Percentiles rank a stretch among this genome's conserved stretches.
These are phyloP conservation scores for Parasitella parasitica DNA, from an alignment of 371 early-diverging fungal species.

Conservation along the genomic window DNA sequence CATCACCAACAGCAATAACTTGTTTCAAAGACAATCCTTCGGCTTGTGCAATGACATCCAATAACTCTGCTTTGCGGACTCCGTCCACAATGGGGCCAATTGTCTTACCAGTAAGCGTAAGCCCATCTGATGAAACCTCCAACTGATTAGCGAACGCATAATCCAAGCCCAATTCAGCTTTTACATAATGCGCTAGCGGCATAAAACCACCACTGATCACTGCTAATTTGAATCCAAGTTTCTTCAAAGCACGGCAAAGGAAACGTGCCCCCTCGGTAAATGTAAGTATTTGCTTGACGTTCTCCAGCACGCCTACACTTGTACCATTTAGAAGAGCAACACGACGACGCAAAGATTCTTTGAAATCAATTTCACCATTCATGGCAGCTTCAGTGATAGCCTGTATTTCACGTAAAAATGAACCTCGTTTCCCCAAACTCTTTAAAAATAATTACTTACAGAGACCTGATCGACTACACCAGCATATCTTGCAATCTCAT, in stretches of 20 bases:
- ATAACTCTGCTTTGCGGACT: constrained; percentile 88
- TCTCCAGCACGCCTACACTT: constrained; percentile 76
- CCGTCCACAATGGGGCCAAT: constrained; percentile 90
- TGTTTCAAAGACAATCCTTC: constrained; percentile 83
- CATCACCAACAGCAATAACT: constrained; percentile 99
- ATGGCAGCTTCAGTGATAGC: constrained; percentile 94
- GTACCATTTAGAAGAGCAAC: constrained; percentile 89
- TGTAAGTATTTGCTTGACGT: constrained; percentile 70
- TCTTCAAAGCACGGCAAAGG: constrained; percentile 85
- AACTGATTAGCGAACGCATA: constrained; percentile 97
- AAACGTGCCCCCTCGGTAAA: constrained; percentile 93
- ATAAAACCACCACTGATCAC: constrained; percentile 96
- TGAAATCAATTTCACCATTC: constrained; percentile 96
- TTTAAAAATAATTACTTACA: constrained; percentile 66
- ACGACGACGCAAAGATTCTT: constrained; percentile 84
- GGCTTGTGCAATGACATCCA: constrained; percentile 93
- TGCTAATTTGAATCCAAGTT: constrained; percentile 90
- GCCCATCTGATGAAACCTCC: constrained; percentile 80
- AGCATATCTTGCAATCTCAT: constrained; percentile 91
- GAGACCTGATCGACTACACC: constrained; percentile 92
- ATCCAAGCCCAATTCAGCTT: constrained; percentile 86
- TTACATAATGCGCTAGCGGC: constrained; percentile 89
- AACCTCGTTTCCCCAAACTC: too few relatives aligned
- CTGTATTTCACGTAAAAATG: too few relatives aligned
- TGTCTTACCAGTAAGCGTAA: constrained; percentile 82